Base-by-base conservation (phyloP, 2,329 filamentous ascomycete species). In the Colletotrichum eremochloae region DNA sequence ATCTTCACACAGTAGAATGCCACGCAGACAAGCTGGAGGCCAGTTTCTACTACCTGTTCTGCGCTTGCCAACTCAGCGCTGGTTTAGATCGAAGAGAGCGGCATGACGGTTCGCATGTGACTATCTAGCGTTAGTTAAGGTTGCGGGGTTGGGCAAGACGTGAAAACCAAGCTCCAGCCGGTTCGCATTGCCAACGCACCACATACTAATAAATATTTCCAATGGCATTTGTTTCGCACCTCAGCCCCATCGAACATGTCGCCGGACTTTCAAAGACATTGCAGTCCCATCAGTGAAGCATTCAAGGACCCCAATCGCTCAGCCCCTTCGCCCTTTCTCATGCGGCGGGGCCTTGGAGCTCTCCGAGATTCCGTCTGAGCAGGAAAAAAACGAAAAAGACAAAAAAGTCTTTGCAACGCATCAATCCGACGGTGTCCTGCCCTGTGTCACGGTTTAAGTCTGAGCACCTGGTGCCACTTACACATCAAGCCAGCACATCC, bases 361-460 rank as follows among this genome's bases (percentile, higher is more conserved):
- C 50, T 33, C 62, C 62, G 62, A 64, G 29, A 44, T 55, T 44
- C 62, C 48, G 62, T 44, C 62, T 24, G 50, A 64, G 62, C 50
- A 48, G 20, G 18, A 36, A 36, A 15, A 38, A 24, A 24, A 24
- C 24, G 24, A 24, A 24, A 24, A 24, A 24, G 24, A 24, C 24
- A 24, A 24, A 24, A 38, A n/a, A 40, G 44, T 38, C 29, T 15
- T 20, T 36, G 62, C 38, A 14, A 36, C 38, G 62, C 62, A 64
- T 64, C 62, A 64, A 56, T 29, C 38, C 29, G 62, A 55, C 62
- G 62, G 62, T 36, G 61, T 55, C 55, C 38, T n/a, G 42, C 29
- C 36, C 36, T 36, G 62, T 44, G 50, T 64, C 50, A 64, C 29
- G 33, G 9, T 36, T 12, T 38, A 42, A 38, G 62, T 55, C 62